Conservation (phyloP, 306 rosid genomes). For the Citrullus mucosospermus region DNA sequence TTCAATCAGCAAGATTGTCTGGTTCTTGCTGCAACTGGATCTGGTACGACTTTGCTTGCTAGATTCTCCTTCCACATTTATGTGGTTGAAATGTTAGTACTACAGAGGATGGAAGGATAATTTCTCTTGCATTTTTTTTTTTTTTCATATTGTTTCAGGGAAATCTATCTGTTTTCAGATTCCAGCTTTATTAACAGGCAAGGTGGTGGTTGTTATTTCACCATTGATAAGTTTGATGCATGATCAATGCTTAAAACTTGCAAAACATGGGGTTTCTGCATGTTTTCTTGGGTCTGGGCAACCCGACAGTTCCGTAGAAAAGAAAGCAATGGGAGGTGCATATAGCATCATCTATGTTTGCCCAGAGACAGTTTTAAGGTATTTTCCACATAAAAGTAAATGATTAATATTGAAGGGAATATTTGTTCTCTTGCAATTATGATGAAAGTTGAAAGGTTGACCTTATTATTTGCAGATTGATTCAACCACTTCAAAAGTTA, state of each 20-base stretch:
- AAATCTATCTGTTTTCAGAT: constrained; percentile 90
- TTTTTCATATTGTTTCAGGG: constrained; percentile 39
- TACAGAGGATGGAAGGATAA: constrained; percentile 7
- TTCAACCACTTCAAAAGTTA: constrained; percentile 61
- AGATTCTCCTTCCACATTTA: not conserved
- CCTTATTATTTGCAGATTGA: constrained; percentile 35
- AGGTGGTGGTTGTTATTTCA: constrained; percentile 89
- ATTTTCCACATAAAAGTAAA: not conserved
- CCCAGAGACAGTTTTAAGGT: constrained; percentile 80
- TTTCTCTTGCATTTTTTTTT: not conserved
- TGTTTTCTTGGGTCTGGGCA: constrained; percentile 99
- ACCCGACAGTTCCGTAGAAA: constrained; percentile 68
- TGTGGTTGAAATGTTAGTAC: not conserved
- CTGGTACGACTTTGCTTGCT: constrained; percentile 38
- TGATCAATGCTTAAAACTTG: constrained; percentile 82
- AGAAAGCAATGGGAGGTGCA: constrained; percentile 78
- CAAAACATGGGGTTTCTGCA: constrained; percentile 58
- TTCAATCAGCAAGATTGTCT: constrained; percentile 52
- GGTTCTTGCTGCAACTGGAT: constrained; percentile 91
- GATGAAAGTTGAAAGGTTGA: not conserved
- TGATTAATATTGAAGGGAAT: not conserved
- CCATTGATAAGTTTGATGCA: constrained; percentile 95
- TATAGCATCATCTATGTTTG: constrained; percentile 67
- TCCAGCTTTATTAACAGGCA: constrained; percentile 83
- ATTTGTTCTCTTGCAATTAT: not conserved